phyloP scores from a whole-genome alignment of 2,329 filamentous ascomycete genomes.

The Malbranchea cinnamomea region DNA sequence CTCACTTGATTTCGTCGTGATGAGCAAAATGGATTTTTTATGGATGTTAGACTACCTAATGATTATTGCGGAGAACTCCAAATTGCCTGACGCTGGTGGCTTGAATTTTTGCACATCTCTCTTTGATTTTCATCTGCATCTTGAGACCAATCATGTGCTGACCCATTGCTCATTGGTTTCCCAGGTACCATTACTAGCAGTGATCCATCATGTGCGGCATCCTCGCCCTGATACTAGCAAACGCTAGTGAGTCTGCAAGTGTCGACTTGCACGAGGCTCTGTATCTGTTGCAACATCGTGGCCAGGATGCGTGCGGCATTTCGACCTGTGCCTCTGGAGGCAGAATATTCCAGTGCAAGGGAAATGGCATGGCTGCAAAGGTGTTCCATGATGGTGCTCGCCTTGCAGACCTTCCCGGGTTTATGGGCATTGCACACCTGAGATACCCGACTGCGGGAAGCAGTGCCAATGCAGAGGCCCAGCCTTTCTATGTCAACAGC shows the following conservation, averaged over 20 bases:
- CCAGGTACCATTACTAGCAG: conserved; percentile 4
- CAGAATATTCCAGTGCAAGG: conserved; percentile 77
- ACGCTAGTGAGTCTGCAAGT: conserved; percentile 39
- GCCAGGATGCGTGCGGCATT: conserved; percentile 81
- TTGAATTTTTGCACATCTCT: conserved; percentile 1
- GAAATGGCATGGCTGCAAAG: conserved; percentile 71
- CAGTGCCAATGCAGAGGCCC: conserved; percentile 68
- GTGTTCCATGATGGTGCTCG: conserved; percentile 71
- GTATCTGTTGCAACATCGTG: conserved; percentile 60
- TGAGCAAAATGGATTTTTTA: conserved; percentile 11
- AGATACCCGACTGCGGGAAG: conserved; percentile 83
- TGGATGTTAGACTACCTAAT: conserved; percentile 37
- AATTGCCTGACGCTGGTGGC: conserved; percentile 3
- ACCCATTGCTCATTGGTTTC: conserved; percentile 7
- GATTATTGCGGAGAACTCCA: conserved; percentile 25
- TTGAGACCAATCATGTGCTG: neutral
- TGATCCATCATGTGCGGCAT: conserved; percentile 44
- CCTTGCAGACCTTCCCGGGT: conserved; percentile 61
- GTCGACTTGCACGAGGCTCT: conserved; percentile 55
- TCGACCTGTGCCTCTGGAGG: conserved; percentile 60
- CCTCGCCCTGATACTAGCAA: conserved; percentile 45
- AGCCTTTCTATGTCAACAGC: conserved; percentile 84
- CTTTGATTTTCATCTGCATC: conserved; percentile 9
- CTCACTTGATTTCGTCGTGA: conserved; percentile 22
- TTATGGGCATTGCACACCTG: conserved; percentile 74